These are phyloP conservation scores for Murraya paniculata DNA, from an alignment of 345 rosid genomes.

Conservation along the genomic window DNA sequence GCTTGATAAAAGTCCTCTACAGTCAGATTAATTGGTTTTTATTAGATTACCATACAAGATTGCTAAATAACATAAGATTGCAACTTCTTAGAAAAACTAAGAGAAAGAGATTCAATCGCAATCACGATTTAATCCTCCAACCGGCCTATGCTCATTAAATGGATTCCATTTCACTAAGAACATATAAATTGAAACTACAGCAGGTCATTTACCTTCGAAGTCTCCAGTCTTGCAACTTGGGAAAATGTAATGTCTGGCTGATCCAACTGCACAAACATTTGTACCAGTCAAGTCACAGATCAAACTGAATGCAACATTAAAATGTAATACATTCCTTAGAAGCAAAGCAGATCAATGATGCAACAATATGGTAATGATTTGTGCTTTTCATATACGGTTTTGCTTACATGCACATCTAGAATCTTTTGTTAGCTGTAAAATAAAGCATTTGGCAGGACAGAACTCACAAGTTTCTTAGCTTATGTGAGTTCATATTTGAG, in stretches of 20 bases:
- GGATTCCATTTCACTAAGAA: not conserved
- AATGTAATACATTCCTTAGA: conserved; percentile 1
- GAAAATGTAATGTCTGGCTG: conserved; percentile 62
- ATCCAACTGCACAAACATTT: conserved; percentile 62
- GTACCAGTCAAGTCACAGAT: conserved; percentile 9
- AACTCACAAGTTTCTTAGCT: not conserved
- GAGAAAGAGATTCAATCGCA: not conserved
- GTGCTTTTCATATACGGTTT: conserved; percentile 4
- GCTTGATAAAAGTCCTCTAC: conserved; percentile 1
- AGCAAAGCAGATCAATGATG: not conserved
- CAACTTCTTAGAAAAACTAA: not conserved
- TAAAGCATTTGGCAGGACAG: not conserved
- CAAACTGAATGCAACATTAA: conserved; percentile 1
- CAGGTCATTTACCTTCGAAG: conserved; percentile 44
- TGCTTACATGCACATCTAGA: not conserved
- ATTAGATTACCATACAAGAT: not conserved
- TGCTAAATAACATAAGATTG: not conserved
- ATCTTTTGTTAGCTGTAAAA: not conserved
- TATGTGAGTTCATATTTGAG: not conserved
- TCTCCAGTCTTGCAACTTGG: conserved; percentile 33
- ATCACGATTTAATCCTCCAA: not conserved
- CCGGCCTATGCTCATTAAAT: not conserved
- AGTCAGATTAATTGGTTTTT: not conserved
- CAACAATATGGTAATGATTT: not conserved
- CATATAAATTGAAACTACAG: conserved; percentile 1